Percentiles rank a stretch among this genome's conserved stretches.
Evolutionary conservation across 495 filamentous ascomycete species (phyloP).

Genomic region (Aspergillus bertholletiae): DNA sequence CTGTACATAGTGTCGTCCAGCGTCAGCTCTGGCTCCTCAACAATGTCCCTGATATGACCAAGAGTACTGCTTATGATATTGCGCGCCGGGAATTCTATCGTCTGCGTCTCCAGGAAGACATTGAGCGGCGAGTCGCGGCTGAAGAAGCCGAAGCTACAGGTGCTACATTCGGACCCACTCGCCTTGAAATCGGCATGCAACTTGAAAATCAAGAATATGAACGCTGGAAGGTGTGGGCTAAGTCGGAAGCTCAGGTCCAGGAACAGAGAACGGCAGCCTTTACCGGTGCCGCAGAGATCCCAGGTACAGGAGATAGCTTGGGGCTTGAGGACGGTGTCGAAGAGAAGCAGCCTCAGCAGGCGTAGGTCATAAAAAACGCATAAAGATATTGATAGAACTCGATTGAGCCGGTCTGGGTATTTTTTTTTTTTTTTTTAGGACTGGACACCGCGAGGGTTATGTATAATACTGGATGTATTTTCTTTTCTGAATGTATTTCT

Average conservation of each 20-base stretch:
- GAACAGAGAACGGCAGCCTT: conserved; percentile 29
- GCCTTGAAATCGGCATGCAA: conserved; percentile 72
- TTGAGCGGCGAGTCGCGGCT: conserved; percentile 75
- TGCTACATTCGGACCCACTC: conserved; percentile 76
- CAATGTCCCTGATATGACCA: conserved; percentile 54
- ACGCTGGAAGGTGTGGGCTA: conserved; percentile 79
- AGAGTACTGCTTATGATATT: conserved; percentile 74
- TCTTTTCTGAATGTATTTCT: conserved; percentile 32
- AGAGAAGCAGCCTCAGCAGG: background rate
- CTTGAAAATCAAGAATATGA: conserved; percentile 77
- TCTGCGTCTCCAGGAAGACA: conserved; percentile 74
- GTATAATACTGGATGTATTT: conserved; percentile 19
- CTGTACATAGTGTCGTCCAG: conserved; percentile 73
- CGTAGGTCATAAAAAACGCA: background rate
- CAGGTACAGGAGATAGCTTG: conserved; percentile 12
- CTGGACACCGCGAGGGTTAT: background rate
- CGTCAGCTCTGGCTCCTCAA: conserved; percentile 83
- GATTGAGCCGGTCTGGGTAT: background rate
- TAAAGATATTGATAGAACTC: background rate
- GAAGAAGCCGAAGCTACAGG: conserved; percentile 87
- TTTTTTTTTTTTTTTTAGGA: background rate
- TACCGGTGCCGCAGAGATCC: conserved; percentile 30
- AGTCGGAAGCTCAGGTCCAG: conserved; percentile 39
- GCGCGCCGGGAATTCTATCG: conserved; percentile 89
- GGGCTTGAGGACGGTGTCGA: conserved; percentile 4